phyloP scores from a whole-genome alignment of 164 flowering plant species.

The Magnolia officinalis region DNA sequence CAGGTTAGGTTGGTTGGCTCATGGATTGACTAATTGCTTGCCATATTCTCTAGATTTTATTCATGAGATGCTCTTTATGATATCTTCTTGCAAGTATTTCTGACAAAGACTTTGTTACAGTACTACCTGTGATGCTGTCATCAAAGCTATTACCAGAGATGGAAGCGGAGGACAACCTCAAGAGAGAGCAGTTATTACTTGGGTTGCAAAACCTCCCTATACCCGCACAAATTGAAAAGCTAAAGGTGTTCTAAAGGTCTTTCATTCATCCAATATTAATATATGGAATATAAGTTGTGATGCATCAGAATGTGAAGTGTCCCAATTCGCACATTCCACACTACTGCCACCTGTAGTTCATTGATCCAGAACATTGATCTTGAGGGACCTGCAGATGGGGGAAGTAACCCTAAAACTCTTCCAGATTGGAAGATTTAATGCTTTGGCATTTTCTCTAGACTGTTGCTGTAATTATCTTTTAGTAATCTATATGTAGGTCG shows the following conservation, averaged over 20 bases:
- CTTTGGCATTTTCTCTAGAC: background rate
- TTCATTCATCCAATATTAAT: background rate
- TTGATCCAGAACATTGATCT: background rate
- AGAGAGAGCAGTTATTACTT: constrained; percentile 76
- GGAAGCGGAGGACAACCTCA: constrained; percentile 76
- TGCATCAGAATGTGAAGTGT: background rate
- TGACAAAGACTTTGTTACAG: constrained; percentile 34
- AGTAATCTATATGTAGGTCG: background rate
- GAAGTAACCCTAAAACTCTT: background rate
- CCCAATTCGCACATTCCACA: background rate
- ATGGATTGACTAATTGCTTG: background rate
- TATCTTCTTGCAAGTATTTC: constrained; percentile 1
- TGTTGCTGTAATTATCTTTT: background rate
- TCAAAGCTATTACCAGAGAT: constrained; percentile 93
- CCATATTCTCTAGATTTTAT: background rate
- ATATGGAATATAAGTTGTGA: background rate
- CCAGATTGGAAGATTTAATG: background rate
- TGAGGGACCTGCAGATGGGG: background rate
- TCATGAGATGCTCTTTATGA: background rate
- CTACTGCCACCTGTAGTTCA: background rate
- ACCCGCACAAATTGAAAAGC: constrained; percentile 71
- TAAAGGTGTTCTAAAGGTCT: constrained; percentile 52
- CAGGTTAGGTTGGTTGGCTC: background rate
- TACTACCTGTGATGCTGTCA: constrained; percentile 89
- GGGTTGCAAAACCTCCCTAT: constrained; percentile 81